phyloP scores from a whole-genome alignment of 73 alveolate genomes.

The Paramecium bursaria region DNA sequence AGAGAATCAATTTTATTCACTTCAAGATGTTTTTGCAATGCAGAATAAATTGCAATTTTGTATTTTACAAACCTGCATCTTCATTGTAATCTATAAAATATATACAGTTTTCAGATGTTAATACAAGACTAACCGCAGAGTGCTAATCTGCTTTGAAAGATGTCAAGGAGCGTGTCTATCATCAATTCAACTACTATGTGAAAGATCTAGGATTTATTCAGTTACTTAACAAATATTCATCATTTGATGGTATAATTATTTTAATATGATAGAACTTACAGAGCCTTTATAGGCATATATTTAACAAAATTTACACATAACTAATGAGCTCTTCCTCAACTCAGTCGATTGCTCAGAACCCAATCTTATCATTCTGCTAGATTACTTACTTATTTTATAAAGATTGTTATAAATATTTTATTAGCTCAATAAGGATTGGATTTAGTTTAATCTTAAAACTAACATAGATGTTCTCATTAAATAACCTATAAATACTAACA shows the following conservation, averaged over 20 bases:
- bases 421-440: neutral
- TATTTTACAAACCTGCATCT: constrained; percentile 1
- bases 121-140: constrained; percentile 20
- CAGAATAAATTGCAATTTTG: constrained; percentile 11
- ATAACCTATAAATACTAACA: no score
- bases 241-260: constrained; percentile 1
- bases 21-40: neutral
- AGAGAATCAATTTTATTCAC: neutral
- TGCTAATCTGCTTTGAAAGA: neutral
- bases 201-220: neutral
- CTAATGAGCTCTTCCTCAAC: neutral
- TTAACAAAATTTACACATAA: neutral
- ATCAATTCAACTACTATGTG: constrained; percentile 5
- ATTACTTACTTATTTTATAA: constrained; percentile 6
- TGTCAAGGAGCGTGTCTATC: neutral
- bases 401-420: neutral
- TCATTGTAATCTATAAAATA: neutral
- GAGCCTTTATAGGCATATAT: no score
- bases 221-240: neutral
- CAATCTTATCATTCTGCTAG: neutral
- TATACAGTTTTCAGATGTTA: neutral
- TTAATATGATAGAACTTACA: neutral
- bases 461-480: no score
- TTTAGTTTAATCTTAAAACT: no score
- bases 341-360: constrained; percentile 11